Evolutionary conservation across 1,284 basidiomycete species (phyloP), one percentile per base, ranked within the genome.

Genomic region (Sporisorium graminicola): DNA sequence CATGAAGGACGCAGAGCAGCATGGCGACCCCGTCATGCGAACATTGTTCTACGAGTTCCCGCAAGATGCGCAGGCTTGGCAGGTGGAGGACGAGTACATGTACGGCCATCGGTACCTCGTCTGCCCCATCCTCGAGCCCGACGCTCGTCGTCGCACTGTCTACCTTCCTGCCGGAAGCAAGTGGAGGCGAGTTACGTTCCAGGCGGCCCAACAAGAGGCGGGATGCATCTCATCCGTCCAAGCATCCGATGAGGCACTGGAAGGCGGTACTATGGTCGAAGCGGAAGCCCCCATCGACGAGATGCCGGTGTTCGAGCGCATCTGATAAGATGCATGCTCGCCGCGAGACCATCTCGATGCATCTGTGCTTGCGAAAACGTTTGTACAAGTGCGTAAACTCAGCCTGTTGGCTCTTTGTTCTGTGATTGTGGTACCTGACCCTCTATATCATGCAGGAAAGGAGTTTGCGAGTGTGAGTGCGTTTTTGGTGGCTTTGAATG

Each of bases 21-120:
- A 57, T 6, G 69, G 69, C 16, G 51, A 49, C 22, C 69, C 69
- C 0, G 18, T 72, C 24, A 72, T 72, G 58, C 63, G 69, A 3
- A 58, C 58, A 1, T 37, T 66, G 9, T 72, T 62, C 52, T 72
- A 62, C 54, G 69, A 60, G 26, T 72, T 72, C 22, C 69, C 69
- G 1, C 5, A 16, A 5, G 69, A 72, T 29, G 1, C 0, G 9
- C 12, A n/a, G 2, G 63, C 58, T 5, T 72, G 69, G 69, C 10
- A 58, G 44, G 51, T 65, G 2, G 63, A 72, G 42, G 59, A 72
- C 26, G 12, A 61, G 53, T 72, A 72, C 54, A 62, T 72, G 69
- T 72, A 61, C 40, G 69, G 69, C 4, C 27, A 57, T 33, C 22
- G 31, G 16, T 72, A 66, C 29, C 64, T 72, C 16, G 62, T 72